Percentiles rank a stretch among this genome's conserved stretches.
These are phyloP conservation scores for Rhodosporidiobolus odoratus DNA, from an alignment of 768 basidiomycete genomes.

Conservation along the genomic window DNA sequence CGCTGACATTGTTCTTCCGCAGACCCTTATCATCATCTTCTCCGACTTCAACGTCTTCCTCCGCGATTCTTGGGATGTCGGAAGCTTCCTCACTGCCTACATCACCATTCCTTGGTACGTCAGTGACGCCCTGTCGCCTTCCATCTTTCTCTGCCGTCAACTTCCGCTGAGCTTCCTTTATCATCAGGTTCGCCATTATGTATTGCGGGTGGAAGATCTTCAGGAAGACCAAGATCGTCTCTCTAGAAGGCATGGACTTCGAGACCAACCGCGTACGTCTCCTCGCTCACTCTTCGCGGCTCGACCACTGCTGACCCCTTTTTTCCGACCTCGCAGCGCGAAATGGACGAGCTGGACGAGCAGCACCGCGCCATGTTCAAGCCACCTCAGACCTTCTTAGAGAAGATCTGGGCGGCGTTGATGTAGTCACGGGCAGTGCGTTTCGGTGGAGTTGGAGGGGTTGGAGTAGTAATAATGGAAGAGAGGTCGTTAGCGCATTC, in stretches of 20 bases:
- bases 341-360: slow-evolving; percentile 50
- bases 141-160: slow-evolving; percentile 1
- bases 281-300: too few species aligned
- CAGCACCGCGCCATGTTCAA: slow-evolving; percentile 50
- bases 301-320: not conserved
- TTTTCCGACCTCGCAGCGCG: not conserved
- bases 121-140: slow-evolving; percentile 20
- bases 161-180: not conserved
- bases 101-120: slow-evolving; percentile 43
- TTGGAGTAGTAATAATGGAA: not conserved
- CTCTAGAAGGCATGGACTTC: slow-evolving; percentile 25
- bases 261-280: slow-evolving; percentile 13
- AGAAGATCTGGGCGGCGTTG: slow-evolving; percentile 73
- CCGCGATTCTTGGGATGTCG: slow-evolving; percentile 54
- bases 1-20: not conserved
- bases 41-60: slow-evolving; percentile 53
- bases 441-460: not conserved
- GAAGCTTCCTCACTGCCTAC: slow-evolving; percentile 81
- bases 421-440: slow-evolving; percentile 48
- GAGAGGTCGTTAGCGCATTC: too few species aligned
- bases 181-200: slow-evolving; percentile 11
- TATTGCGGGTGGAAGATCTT: slow-evolving; percentile 22
- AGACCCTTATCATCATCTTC: slow-evolving; percentile 23
- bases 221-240: slow-evolving; percentile 18
- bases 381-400: slow-evolving; percentile 62